Evolutionary conservation across 768 basidiomycete species (phyloP), one percentile per base, ranked within the genome.

Genomic region (Suillus discolor): DNA sequence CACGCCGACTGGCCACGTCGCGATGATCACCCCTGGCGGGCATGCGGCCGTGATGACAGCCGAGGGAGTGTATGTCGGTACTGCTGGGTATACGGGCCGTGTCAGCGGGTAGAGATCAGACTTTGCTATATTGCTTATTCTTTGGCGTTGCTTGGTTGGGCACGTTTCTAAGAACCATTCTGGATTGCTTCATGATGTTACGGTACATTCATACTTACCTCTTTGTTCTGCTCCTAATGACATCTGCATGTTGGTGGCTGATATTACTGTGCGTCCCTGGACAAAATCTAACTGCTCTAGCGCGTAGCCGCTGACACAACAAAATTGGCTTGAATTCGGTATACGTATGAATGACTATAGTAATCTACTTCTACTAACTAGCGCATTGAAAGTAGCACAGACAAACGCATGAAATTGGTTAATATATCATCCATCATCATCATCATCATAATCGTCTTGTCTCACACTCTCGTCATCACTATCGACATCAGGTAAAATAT

Each of bases 1-100:
- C 0, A 62, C 68, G 2, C 66, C 73, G 4, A 60, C 64, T 2
- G 76, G 75, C 1, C 77, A 76, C 36, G 67, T 76, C 16, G 75
- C 75, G 13, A 76, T 77, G 75, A 41, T 77, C 42, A 77, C 76
- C 0, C 75, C 75, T 1, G 75, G 75, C 6, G 76, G 75, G 0
- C 70, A 77, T 44, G 69, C 71, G 1, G 75, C 76, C 3, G 65
- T 76, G 28, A 73, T 77, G 75, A 76, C 75, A 6, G 69, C 75
- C 12, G 76, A 76, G 11, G 75, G 75, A 1, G 74, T 76, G 41
- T 76, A 76, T 18, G 75, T 76, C 0, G 76, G 74, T 28, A 73
- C 75, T 15, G 72, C 65, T 8, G 62, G 47, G 39, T 59, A 59
- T 41, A 59, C 57, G 3, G 59, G 41, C 11, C 59, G 59, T 12